These are phyloP conservation scores for Apophysomyces ossiformis DNA, from an alignment of 371 early-diverging fungal genomes.

Conservation along the genomic window DNA sequence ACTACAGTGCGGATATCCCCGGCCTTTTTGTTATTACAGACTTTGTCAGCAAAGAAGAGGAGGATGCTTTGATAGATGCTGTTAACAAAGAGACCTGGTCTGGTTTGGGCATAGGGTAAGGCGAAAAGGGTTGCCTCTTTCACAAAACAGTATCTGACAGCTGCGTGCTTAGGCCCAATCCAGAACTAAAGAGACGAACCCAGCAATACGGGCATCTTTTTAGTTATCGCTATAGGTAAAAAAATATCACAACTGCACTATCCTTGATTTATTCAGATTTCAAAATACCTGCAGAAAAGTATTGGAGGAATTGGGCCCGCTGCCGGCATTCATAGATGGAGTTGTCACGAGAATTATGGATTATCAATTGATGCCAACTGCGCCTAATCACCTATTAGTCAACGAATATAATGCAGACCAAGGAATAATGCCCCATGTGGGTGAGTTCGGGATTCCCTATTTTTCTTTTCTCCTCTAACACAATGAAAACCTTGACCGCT, in stretches of 20 bases:
- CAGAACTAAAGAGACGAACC: conserved; percentile 74
- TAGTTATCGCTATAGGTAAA: conserved; percentile 69
- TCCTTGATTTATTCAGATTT: neutral
- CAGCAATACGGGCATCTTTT: conserved; percentile 79
- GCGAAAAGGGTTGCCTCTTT: neutral
- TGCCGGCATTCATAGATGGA: conserved; percentile 53
- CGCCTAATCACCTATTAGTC: conserved; percentile 67
- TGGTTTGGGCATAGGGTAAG: conserved; percentile 51
- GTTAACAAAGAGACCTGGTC: conserved; percentile 40
- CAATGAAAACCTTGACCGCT: conserved; percentile 17
- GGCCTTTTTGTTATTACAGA: conserved; percentile 40
- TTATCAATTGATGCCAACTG: conserved; percentile 36
- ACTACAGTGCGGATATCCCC: conserved; percentile 28
- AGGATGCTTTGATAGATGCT: conserved; percentile 21
- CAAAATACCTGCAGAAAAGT: conserved; percentile 47
- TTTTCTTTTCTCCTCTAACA: neutral
- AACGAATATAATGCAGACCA: conserved; percentile 79
- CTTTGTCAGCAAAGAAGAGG: conserved; percentile 43
- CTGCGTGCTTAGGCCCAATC: conserved; percentile 59
- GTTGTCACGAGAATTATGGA: conserved; percentile 53
- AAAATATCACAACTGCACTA: neutral
- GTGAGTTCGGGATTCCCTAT: conserved; percentile 18
- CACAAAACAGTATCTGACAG: neutral
- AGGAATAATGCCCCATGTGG: conserved; percentile 65
- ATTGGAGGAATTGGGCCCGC: conserved; percentile 56